phyloP scores from a whole-genome alignment of 2,329 filamentous ascomycete species.

The Xylariaceae sp. region DNA sequence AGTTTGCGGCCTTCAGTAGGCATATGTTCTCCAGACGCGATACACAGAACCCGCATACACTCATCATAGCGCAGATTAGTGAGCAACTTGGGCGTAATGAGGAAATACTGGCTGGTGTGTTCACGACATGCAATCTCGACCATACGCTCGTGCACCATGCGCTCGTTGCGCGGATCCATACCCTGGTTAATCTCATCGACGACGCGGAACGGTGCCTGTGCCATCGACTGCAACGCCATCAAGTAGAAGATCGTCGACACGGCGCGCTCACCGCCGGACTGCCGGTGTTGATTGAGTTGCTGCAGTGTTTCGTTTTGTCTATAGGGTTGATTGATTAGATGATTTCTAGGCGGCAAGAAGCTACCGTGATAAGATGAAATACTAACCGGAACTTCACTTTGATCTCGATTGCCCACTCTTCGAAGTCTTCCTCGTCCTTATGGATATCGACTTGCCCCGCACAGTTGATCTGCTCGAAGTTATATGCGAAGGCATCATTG shows the following conservation, averaged over 20 bases:
- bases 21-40: slow-evolving; percentile 80
- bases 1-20: slow-evolving; percentile 49
- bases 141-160: slow-evolving; percentile 97
- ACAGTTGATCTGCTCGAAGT: slow-evolving; percentile 91
- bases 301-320: slow-evolving; percentile 79
- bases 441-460: slow-evolving; percentile 84
- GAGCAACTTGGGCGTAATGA: slow-evolving; percentile 94
- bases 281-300: slow-evolving; percentile 82
- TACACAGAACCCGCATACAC: slow-evolving; percentile 91
- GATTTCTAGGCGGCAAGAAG: neutral
- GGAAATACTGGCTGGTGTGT: slow-evolving; percentile 81
- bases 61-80: slow-evolving; percentile 79
- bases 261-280: slow-evolving; percentile 92
- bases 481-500: slow-evolving; percentile 86
- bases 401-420: slow-evolving; percentile 90
- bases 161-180: slow-evolving; percentile 98
- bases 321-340: slow-evolving; percentile 19
- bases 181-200: slow-evolving; percentile 99
- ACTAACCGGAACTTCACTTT: slow-evolving; percentile 87
- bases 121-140: slow-evolving; percentile 92
- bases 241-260: slow-evolving; percentile 99
- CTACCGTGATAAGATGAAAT: neutral
- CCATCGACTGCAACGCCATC: slow-evolving; percentile 93
- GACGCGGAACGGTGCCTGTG: slow-evolving; percentile 91
- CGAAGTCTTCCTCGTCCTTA: slow-evolving; percentile 90